Conservation (phyloP, 768 basidiomycete species). For the Suillus decipiens region DNA sequence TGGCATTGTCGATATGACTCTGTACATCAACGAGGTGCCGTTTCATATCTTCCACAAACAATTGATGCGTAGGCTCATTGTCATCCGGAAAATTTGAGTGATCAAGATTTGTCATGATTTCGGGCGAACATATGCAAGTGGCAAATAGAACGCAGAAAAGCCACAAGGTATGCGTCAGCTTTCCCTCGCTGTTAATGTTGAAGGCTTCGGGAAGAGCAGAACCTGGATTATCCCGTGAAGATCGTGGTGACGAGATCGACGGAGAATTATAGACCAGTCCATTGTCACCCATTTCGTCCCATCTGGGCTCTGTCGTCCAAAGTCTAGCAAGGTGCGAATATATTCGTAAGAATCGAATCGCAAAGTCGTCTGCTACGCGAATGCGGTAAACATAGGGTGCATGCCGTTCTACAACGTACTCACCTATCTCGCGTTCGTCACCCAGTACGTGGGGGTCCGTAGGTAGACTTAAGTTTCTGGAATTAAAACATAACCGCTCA, state of each 20-base stretch:
- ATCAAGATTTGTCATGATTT: neutral
- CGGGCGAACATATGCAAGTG: neutral
- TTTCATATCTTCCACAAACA: conserved; percentile 13
- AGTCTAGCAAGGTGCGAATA: neutral
- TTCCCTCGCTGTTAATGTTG: conserved; percentile 51
- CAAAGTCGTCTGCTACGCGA: neutral
- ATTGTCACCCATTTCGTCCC: conserved; percentile 2
- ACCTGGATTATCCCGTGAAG: no score
- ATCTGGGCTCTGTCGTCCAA: conserved; percentile 5
- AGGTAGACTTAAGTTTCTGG: neutral
- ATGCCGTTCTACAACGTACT: conserved; percentile 2
- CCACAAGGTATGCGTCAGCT: conserved; percentile 54
- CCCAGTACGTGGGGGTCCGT: neutral
- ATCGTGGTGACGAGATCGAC: neutral
- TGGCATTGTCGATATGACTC: conserved; percentile 15
- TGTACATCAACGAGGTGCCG: conserved; percentile 12
- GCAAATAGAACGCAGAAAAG: conserved; percentile 39
- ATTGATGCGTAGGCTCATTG: neutral
- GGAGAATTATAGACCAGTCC: conserved; percentile 1
- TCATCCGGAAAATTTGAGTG: conserved; percentile 13
- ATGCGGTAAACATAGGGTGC: neutral
- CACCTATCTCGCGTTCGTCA: neutral
- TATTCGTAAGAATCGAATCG: conserved; percentile 1
- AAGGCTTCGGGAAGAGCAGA: conserved; percentile 22
- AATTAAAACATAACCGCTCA: neutral